Conservation (phyloP, 2,329 filamentous ascomycete species). For the Colletotrichum sp. region DNA sequence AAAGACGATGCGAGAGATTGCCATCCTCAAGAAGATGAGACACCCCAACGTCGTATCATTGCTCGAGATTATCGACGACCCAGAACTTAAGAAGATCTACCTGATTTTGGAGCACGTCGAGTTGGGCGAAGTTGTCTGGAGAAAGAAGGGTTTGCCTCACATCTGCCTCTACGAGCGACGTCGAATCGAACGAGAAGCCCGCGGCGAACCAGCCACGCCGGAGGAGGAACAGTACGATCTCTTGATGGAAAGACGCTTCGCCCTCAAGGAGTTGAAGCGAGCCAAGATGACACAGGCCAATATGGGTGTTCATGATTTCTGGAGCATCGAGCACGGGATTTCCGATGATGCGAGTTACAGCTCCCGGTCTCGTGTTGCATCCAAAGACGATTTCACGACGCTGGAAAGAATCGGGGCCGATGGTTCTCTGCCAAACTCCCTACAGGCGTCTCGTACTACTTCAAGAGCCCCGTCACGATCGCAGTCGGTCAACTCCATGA, state of each 20-base stretch:
- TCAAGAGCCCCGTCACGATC: constrained; percentile 54
- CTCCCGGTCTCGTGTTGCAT: constrained; percentile 49
- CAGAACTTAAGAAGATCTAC: constrained; percentile 96
- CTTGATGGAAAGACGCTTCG: constrained; percentile 63
- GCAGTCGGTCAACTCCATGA: constrained; percentile 49
- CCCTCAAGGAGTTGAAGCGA: constrained; percentile 61
- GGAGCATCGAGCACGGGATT: constrained; percentile 84
- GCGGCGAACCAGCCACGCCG: constrained; percentile 60
- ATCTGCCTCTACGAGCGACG: constrained; percentile 84
- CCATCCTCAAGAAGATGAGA: constrained; percentile 96
- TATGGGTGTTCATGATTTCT: constrained; percentile 66
- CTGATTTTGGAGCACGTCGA: constrained; percentile 97
- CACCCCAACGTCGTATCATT: constrained; percentile 97
- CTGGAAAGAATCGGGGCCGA: constrained; percentile 32
- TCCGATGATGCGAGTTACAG: constrained; percentile 53
- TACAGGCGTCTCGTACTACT: constrained; percentile 42
- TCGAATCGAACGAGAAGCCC: constrained; percentile 76
- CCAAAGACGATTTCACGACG: constrained; percentile 42
- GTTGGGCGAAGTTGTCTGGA: constrained; percentile 92
- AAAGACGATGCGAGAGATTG: constrained; percentile 94
- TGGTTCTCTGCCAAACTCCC: constrained; percentile 42
- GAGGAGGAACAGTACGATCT: constrained; percentile 67
- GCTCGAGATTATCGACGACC: constrained; percentile 97
- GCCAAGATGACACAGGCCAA: constrained; percentile 57
- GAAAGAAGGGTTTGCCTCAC: constrained; percentile 83